Base-by-base conservation (phyloP, 1,284 basidiomycete genomes). In the Boletellus sp. region DNA sequence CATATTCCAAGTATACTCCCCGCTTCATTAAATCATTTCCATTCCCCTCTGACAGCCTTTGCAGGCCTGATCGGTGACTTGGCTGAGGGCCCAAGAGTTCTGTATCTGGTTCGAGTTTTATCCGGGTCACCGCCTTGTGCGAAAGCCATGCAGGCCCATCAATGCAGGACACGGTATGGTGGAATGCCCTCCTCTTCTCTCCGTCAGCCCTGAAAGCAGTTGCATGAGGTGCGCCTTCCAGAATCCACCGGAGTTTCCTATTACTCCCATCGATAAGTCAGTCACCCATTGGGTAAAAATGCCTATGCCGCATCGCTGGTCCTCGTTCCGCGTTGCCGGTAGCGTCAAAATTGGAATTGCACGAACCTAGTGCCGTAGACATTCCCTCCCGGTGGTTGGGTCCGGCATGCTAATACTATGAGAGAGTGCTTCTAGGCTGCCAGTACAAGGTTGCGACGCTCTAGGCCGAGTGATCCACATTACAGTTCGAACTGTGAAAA, bases 401-500 rank as follows among this genome's bases (percentile, higher is more conserved):
- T n/a, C n/a, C n/a, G n/a, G n/a, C n/a, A n/a, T n/a, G n/a, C n/a
- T n/a, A n/a, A n/a, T n/a, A n/a, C n/a, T n/a, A n/a, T n/a, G n/a
- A n/a, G n/a, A n/a, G n/a, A n/a, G n/a, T n/a, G n/a, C n/a, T n/a
- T n/a, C n/a, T n/a, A n/a, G n/a, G n/a, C n/a, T n/a, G n/a, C n/a
- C n/a, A n/a, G n/a, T n/a, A n/a, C n/a, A n/a, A n/a, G n/a, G n/a
- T n/a, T n/a, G n/a, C n/a, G n/a, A n/a, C n/a, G n/a, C n/a, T n/a
- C n/a, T n/a, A n/a, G n/a, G n/a, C n/a, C n/a, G n/a, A n/a, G n/a
- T n/a, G n/a, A n/a, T n/a, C n/a, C n/a, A n/a, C n/a, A n/a, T n/a
- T n/a, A n/a, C n/a, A n/a, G n/a, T n/a, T n/a, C 27, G 19, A 32
- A 21, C 36, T 30, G 47, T 56, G 45, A 53, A 44, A 61, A 19